A percentile compares a stretch with the other conserved stretches of the same genome.
Conservation (phyloP, 2,329 filamentous ascomycete species). For the Colletotrichum sp. region DNA sequence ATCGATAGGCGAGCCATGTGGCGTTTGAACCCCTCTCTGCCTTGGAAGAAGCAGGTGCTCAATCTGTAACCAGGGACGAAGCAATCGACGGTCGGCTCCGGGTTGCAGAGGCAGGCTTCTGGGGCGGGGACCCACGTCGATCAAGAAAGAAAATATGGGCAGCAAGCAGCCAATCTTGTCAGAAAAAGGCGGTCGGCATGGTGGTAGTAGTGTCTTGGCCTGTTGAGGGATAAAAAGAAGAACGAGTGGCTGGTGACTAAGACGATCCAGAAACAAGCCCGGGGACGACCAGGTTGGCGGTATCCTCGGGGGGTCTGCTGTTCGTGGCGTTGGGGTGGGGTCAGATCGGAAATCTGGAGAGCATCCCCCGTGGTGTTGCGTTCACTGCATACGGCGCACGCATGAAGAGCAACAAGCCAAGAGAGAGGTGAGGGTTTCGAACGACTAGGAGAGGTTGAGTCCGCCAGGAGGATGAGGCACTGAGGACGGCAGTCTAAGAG, state of each 20-base stretch:
- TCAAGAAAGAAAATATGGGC: not conserved
- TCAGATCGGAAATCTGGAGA: constrained; percentile 11
- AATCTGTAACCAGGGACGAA: not conserved
- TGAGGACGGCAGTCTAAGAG: not conserved
- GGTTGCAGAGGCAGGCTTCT: not conserved
- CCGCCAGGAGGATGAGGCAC: not conserved
- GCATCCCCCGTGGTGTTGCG: constrained; percentile 10
- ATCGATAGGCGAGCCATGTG: not conserved
- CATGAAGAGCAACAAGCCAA: not conserved
- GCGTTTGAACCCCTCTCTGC: not conserved
- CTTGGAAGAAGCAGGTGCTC: not conserved
- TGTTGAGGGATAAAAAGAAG: not conserved
- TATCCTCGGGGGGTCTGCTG: constrained; percentile 7
- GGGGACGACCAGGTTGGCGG: constrained; percentile 13
- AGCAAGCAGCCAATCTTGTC: not conserved
- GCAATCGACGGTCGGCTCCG: not conserved
- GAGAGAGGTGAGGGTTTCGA: not conserved
- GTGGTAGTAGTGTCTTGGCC: not conserved
- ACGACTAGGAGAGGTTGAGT: not conserved
- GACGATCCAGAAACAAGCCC: not conserved
- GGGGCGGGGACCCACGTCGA: not conserved
- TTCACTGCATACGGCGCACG: not conserved
- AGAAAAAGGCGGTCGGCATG: not conserved
- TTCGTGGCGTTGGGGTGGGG: constrained; percentile 6
- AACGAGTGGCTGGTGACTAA: not conserved